These are phyloP conservation scores for Leishmania lainsoni DNA, from an alignment of 208 protist species.

Conservation along the genomic window DNA sequence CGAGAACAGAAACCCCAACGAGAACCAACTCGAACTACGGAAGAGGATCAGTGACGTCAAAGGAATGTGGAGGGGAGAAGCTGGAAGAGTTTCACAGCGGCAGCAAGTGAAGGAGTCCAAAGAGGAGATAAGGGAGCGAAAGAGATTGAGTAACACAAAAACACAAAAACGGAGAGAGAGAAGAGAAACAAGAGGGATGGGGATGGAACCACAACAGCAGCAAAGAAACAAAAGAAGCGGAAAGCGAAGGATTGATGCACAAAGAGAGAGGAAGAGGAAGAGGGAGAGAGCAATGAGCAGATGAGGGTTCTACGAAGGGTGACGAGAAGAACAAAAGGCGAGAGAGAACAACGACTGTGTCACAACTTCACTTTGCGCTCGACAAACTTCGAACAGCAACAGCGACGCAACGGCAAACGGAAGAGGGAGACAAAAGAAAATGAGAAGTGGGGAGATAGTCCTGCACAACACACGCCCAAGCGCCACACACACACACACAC, in stretches of 20 bases:
- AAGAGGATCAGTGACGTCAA: neutral
- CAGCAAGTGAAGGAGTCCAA: neutral
- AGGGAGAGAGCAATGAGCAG: neutral
- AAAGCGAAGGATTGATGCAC: neutral
- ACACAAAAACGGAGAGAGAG: neutral
- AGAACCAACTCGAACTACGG: neutral
- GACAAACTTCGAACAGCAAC: neutral
- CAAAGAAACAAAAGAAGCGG: neutral
- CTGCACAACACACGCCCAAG: neutral
- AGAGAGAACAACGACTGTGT: neutral
- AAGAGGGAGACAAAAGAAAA: neutral
- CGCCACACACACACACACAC: neutral
- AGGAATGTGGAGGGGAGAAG: too few relatives aligned
- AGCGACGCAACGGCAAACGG: neutral
- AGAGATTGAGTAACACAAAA: neutral
- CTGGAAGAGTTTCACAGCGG: too few relatives aligned
- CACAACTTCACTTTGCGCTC: neutral
- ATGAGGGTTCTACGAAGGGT: neutral
- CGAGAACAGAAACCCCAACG: neutral
- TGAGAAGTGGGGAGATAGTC: neutral
- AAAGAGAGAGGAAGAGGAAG: neutral
- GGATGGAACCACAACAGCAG: neutral
- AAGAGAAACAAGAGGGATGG: constrained; percentile 7
- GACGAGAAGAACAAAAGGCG: neutral
- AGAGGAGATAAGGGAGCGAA: neutral